These are phyloP conservation scores for Epichloe hybrida DNA, from an alignment of 2,329 filamentous ascomycete genomes.

Conservation along the genomic window DNA sequence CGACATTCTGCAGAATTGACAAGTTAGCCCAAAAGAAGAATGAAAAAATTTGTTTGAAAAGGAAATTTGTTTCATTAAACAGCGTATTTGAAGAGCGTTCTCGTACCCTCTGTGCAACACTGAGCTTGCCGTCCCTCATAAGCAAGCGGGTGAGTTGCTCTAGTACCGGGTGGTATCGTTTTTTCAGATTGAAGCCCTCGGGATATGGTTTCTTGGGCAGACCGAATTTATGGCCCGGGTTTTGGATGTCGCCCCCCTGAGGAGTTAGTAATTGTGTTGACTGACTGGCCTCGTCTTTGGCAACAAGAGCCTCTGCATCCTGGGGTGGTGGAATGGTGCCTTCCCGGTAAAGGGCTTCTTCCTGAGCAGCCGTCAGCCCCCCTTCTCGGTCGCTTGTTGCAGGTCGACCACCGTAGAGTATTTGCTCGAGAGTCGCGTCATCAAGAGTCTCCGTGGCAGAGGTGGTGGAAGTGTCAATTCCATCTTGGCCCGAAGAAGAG, in stretches of 20 bases:
- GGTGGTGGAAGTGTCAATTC: background rate
- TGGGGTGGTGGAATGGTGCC: constrained; percentile 25
- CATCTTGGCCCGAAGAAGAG: background rate
- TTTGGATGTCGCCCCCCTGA: constrained; percentile 12
- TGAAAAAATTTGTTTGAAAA: too few species aligned
- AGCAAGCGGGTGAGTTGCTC: constrained; percentile 79
- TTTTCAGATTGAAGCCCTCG: constrained; percentile 50
- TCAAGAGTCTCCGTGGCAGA: constrained; percentile 14
- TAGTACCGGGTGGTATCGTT: constrained; percentile 75
- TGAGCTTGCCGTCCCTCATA: constrained; percentile 86
- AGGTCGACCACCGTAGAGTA: constrained; percentile 23
- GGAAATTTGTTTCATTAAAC: too few species aligned
- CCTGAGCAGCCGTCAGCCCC: constrained; percentile 28
- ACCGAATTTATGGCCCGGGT: constrained; percentile 62
- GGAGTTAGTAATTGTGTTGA: constrained; percentile 6
- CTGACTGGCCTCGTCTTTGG: constrained; percentile 7
- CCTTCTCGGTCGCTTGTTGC: constrained; percentile 17
- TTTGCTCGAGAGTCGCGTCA: constrained; percentile 23
- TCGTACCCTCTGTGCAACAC: constrained; percentile 69
- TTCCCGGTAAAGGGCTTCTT: constrained; percentile 28
- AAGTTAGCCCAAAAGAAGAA: background rate
- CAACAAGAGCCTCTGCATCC: constrained; percentile 19
- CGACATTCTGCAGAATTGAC: constrained; percentile 54
- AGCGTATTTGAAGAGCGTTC: background rate
- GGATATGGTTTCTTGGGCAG: constrained; percentile 55